Percentiles rank a stretch among this genome's conserved stretches.
Evolutionary conservation across 2,329 filamentous ascomycete genomes (phyloP).

Genomic region (Sclerotinia spermophila): DNA sequence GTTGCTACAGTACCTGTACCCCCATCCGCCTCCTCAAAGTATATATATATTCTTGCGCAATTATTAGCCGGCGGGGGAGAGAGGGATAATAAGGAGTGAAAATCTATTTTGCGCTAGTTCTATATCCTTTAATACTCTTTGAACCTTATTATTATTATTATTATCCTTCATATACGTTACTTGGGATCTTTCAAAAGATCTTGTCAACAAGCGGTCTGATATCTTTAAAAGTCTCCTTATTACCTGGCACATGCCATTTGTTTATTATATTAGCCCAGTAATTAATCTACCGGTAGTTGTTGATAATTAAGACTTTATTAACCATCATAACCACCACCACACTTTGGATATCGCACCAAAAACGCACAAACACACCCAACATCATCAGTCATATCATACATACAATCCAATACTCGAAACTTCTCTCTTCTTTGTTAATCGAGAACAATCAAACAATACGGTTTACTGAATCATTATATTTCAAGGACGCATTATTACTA

Average conservation of each 20-base stretch:
- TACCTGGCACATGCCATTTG: background rate
- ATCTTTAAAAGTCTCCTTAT: background rate
- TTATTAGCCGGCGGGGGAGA: background rate
- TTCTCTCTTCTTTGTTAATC: background rate
- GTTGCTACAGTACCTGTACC: background rate
- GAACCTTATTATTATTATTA: background rate
- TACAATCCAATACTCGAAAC: background rate
- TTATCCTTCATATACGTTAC: no score
- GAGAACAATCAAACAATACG: background rate
- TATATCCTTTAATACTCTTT: background rate
- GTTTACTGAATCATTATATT: no score
- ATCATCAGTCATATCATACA: no score
- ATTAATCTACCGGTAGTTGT: no score
- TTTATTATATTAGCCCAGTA: background rate
- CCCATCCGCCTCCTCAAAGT: background rate
- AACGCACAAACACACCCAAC: background rate
- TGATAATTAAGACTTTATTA: no score
- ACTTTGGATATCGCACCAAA: background rate
- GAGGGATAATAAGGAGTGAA: background rate
- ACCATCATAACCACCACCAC: background rate
- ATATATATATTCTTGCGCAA: background rate
- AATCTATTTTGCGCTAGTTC: background rate
- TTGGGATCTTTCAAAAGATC: background rate
- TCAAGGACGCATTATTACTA: background rate
- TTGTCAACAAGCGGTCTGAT: slow-evolving; percentile 8